Percentiles rank a stretch among this genome's conserved stretches.
Evolutionary conservation across 768 basidiomycete species (phyloP).

Genomic region (Nevesoporus exiguus): DNA sequence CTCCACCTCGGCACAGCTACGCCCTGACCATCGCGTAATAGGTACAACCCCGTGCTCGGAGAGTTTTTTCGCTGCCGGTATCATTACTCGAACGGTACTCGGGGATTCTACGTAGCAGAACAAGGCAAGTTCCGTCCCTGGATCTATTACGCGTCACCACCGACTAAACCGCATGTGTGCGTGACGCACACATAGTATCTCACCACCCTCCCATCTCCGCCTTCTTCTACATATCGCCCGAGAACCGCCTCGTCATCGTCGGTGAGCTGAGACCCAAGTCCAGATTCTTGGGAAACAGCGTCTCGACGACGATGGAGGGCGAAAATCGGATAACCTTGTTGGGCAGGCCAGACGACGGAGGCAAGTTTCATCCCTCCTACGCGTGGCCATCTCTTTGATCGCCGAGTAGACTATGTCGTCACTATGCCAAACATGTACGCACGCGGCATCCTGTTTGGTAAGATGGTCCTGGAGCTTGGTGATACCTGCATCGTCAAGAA

Average conservation of each 20-base stretch:
- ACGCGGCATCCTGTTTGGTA: constrained; percentile 81
- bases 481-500: constrained; percentile 85
- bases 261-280: constrained; percentile 96
- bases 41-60: constrained; percentile 95
- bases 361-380: constrained; percentile 43
- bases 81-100: constrained; percentile 86
- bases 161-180: constrained; percentile 4
- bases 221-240: constrained; percentile 94
- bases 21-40: constrained; percentile 28
- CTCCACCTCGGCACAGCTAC: background rate
- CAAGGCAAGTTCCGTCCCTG: constrained; percentile 56
- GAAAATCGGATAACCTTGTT: constrained; percentile 85
- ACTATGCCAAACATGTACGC: constrained; percentile 99
- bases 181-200: constrained; percentile 56
- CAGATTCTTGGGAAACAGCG: constrained; percentile 95
- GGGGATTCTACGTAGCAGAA: constrained; percentile 94
- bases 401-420: constrained; percentile 67
- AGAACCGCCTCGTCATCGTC: constrained; percentile 79
- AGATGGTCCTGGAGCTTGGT: constrained; percentile 95
- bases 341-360: constrained; percentile 81
- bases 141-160: background rate
- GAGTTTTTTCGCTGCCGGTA: constrained; percentile 98
- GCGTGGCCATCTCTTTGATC: constrained; percentile 5
- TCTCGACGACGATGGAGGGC: constrained; percentile 94
- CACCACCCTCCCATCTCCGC: constrained; percentile 94